A percentile compares a stretch with the other conserved stretches of the same genome.
These are phyloP conservation scores for Tuber melanosporum DNA, from an alignment of 495 filamentous ascomycete genomes.

Conservation along the genomic window DNA sequence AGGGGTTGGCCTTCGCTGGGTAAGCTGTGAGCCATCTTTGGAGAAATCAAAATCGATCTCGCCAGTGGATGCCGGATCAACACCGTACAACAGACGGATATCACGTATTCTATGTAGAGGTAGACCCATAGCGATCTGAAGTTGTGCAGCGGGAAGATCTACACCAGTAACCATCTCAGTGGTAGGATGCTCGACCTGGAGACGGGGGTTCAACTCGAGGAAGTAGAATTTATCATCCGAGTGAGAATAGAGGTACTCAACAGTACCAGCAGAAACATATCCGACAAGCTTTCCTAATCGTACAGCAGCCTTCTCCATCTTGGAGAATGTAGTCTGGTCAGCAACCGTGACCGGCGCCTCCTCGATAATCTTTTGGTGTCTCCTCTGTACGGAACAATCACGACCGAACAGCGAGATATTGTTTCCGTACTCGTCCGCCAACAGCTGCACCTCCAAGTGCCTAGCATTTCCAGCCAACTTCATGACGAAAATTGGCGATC, in stretches of 20 bases:
- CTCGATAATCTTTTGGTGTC: constrained; percentile 99
- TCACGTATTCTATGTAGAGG: constrained; percentile 92
- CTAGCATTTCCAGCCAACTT: constrained; percentile 94
- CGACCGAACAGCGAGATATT: constrained; percentile 97
- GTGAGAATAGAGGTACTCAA: constrained; percentile 99
- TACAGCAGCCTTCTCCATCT: constrained; percentile 95
- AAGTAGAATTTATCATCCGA: constrained; percentile 99
- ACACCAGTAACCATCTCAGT: constrained; percentile 99
- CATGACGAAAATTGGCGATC: constrained; percentile 99
- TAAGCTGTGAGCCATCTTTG: constrained; percentile 71
- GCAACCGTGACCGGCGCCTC: constrained; percentile 97
- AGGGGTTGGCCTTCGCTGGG: constrained; percentile 79
- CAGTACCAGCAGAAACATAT: constrained; percentile 97
- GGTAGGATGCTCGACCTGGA: constrained; percentile 98
- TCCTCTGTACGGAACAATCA: constrained; percentile 97
- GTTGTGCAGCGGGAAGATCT: constrained; percentile 91
- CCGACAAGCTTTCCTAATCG: constrained; percentile 88
- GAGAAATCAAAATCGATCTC: constrained; percentile 97
- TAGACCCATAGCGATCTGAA: constrained; percentile 98
- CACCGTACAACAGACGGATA: constrained; percentile 92
- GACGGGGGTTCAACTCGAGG: constrained; percentile 92
- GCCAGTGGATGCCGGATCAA: constrained; percentile 75
- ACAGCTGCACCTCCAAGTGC: constrained; percentile 93
- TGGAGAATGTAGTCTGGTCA: constrained; percentile 76
- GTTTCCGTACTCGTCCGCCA: constrained; percentile 98